Evolutionary conservation across 108 stramenopile genomes (phyloP), one percentile per base, ranked within the genome.

Genomic region (Cyclotella baltica): DNA sequence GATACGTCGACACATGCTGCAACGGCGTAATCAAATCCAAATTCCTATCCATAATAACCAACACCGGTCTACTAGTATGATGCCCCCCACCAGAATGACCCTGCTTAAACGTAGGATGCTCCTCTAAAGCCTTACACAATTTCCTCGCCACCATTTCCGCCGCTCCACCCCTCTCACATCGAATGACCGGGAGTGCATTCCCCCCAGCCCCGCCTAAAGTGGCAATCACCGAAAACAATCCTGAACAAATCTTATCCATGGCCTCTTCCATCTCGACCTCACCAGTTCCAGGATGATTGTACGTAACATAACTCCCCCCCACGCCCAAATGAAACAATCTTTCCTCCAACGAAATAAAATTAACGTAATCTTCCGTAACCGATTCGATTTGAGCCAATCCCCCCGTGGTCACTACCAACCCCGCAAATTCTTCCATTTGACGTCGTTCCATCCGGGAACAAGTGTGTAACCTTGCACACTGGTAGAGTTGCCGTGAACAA

Each of bases 61-160:
- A 70, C 2, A 99, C 86, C 9, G 98, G 98, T 48, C 98, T 85
- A 70, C 86, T 69, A 30, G 86, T 78, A 37, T 77, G 34, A 33
- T 62, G 27, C 22, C 72, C 18, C 52, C 57, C 75, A 37, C 63
- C 62, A 9, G 67, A 46, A 10, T 19, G 29, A 11, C 25, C 18
- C 38, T 89, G 73, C 16, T 88, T 68, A 48, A 92, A 68, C 4
- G 91, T 90, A 22, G 94, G 92, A 77, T 95, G 94, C 58, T 95
- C 94, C 59, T 84, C 86, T 63, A 98, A 79, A 83, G 97, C 85
- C 70, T 84, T 83, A 68, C 88, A 92, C 22, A 98, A 80, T 67
- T 96, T 93, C 27, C 95, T 89, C 31, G 96, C 97, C 16, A 98
- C 96, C 97, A 97, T 97, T 91, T 98, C 98, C 0, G 97, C 93